Conservation (phyloP, 352 stramenopile species). For the Globisporangium barbulae region DNA sequence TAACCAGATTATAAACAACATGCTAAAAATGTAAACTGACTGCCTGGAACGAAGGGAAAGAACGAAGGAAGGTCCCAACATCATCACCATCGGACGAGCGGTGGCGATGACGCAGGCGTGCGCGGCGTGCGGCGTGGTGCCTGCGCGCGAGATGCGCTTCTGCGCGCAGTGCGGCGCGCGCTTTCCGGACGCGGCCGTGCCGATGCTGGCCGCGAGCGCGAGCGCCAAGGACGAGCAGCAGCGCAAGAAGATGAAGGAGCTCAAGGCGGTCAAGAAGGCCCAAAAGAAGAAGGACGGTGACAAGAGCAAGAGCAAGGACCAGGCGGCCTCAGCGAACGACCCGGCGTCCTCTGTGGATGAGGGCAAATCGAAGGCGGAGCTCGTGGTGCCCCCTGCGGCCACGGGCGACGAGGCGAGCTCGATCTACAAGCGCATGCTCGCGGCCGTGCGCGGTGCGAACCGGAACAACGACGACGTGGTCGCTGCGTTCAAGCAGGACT, state of each 20-base stretch:
- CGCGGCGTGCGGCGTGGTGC: constrained; percentile 33
- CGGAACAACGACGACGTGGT: constrained; percentile 69
- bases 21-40: no score
- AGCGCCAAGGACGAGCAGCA: constrained; percentile 18
- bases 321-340: constrained; percentile 19
- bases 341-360: constrained; percentile 2
- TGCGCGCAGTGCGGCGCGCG: constrained; percentile 51
- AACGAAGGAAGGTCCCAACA: no score
- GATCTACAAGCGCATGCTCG: constrained; percentile 83
- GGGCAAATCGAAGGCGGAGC: constrained; percentile 12
- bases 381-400: constrained; percentile 52
- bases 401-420: constrained; percentile 62
- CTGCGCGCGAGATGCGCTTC: constrained; percentile 32
- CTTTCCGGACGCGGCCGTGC: constrained; percentile 14
- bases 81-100: no score
- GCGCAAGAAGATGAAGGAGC: constrained; percentile 18
- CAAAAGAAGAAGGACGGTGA: constrained; percentile 8
- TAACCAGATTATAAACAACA: no score
- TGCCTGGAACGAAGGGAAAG: neutral
- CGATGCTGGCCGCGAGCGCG: constrained; percentile 6
- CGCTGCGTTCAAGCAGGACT: constrained; percentile 73
- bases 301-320: constrained; percentile 22
- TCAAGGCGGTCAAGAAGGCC: constrained; percentile 13
- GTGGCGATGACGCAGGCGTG: constrained; percentile 30
- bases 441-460: constrained; percentile 71